Base-by-base conservation (phyloP, 805 yeast species). In the Wickerhamiella nectarea region DNA sequence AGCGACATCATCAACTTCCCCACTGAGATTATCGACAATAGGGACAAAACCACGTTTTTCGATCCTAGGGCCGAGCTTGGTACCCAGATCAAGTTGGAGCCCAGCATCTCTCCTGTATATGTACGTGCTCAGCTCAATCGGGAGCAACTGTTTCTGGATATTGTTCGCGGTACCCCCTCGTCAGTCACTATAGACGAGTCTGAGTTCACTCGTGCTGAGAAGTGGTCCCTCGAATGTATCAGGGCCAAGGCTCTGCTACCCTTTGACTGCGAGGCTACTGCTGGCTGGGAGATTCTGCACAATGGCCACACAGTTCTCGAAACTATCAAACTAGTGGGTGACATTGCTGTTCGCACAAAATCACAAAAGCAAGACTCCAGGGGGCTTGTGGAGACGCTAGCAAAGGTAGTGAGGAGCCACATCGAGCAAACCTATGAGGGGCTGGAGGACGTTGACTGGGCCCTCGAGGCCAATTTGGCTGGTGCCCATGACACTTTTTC, bases 21-120 rank as follows among this genome's bases (percentile, higher is more conserved):
- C 19, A 33, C 31, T 20, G 45, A 38, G 20, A 41, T 54, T 17
- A 44, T 33, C 18, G 89, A 82, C 55, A 78, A 78, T 50, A 67
- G 89, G 44, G 91, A 82, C 52, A 58, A 63, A 44, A 62, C 58
- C 5, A 69, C 74, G 7, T 53, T 76, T 39, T 75, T 38, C 19
- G 48, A 47, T 26, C 50, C 48, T 11, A 31, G 15, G 19, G 19
- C 24, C 12, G 40, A 36, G 37, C 15, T 20, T 8, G 34, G 14
- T 15, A 11, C 14, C 11, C 31, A 21, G 24, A 15, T 41, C n/a
- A 43, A 36, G 14, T 21, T 40, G 2, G 54, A 50, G 2, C 54
- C 54, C 3, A 20, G n/a, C 2, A 50, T 37, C 11, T 44, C 39
- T 3, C 14, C 18, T 1, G 46, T 34, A 29, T 52, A 47, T 34